phyloP scores from a whole-genome alignment of 2,329 filamentous ascomycete species.

The Aspergillus uvarum region DNA sequence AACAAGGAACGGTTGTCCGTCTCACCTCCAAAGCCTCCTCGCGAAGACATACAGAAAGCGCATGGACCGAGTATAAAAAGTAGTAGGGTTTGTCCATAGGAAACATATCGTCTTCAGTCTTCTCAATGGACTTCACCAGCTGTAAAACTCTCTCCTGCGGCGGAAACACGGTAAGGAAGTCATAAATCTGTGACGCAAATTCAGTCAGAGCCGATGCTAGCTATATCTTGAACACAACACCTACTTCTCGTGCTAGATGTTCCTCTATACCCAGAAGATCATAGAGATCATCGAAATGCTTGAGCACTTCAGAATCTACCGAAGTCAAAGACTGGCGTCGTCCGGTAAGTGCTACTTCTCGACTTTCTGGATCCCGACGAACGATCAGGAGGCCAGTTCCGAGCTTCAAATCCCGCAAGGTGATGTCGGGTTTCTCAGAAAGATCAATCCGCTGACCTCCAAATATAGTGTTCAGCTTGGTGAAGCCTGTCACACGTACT shows the following conservation, averaged over 20 bases:
- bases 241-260: constrained; percentile 65
- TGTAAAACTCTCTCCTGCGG: constrained; percentile 63
- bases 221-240: constrained; percentile 9
- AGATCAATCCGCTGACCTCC: constrained; percentile 66
- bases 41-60: constrained; percentile 63
- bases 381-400: constrained; percentile 66
- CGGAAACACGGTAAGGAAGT: constrained; percentile 69
- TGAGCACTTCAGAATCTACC: constrained; percentile 75
- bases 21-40: constrained; percentile 41
- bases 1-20: not conserved
- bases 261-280: constrained; percentile 74
- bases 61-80: constrained; percentile 69
- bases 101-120: constrained; percentile 63
- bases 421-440: constrained; percentile 58
- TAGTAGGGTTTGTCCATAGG: constrained; percentile 69
- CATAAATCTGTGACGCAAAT: constrained; percentile 56
- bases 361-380: constrained; percentile 55
- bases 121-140: constrained; percentile 56
- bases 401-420: constrained; percentile 67
- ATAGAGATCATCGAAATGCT: constrained; percentile 82
- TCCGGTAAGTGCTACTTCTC: constrained; percentile 28
- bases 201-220: not conserved
- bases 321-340: constrained; percentile 54
- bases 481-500: constrained; percentile 69
- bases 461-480: constrained; percentile 72